Evolutionary conservation across 176 grass and related monocot genomes (phyloP), one percentile per base, ranked within the genome.

Genomic region (Zea mays): DNA sequence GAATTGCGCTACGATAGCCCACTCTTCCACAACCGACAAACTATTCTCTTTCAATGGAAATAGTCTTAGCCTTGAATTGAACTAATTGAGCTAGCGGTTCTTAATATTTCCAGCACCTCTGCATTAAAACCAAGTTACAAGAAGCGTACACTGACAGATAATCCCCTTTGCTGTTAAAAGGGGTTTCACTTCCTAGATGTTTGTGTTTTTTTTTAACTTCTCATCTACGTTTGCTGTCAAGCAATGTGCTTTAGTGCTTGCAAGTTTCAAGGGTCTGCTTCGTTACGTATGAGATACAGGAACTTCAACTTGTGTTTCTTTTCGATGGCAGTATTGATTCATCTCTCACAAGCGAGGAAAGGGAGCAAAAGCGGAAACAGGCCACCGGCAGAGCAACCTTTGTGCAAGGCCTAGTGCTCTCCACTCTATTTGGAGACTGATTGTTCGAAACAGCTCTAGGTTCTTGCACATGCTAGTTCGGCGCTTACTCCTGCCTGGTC

Each of bases 311-410:
- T 14, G 3, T 71, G 34, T 43, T 85, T 59, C 67, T 3, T 74
- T 79, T 48, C n/a, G 1, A 65, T 85, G 49, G 49, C 90, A 99
- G 96, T 67, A 84, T 90, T 72, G 90, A 93, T 74, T 76, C 83
- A 7, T 89, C 96, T 65, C 84, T 95, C 35, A 90, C 92, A 43
- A 76, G 81, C 4, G 96, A 99, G 86, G 92, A 99, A 72, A 90
- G 92, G 88, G 96, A 90, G 85, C 88, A 93, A 63, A 99, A 91
- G 83, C 82, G 90, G 84, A 90, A 90, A 80, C 96, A 99, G 71
- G 96, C 85, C 45, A 87, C 76, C 15, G 84, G 74, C 39, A 90
- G 87, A 79, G 96, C 96, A 56, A 85, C 66, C 39, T 99, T 99
- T 87, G 87, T 93, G 51, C 92, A 93, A 81, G 85, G 84, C 67